Base-by-base conservation (phyloP, 1,284 basidiomycete species). In the Apiotrichum domesticum region DNA sequence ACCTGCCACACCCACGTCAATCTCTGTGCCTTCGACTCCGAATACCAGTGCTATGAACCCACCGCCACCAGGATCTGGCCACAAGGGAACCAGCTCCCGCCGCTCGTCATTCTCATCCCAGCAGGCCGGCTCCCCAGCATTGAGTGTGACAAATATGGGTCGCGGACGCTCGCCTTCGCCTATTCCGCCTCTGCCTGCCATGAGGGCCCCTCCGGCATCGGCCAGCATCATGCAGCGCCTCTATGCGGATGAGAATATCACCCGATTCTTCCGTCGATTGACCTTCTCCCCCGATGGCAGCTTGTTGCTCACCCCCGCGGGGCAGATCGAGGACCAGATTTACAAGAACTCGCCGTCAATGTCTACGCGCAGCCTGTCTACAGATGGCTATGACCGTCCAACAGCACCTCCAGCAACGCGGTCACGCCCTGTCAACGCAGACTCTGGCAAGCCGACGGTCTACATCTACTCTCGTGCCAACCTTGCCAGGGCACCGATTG, bases 391-490 rank as follows among this genome's bases (percentile, higher is more conserved):
- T 53, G 59, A 63, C 75, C 41, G 50, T 21, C 47, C 47, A 11
- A 74, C 62, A 61, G 52, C 71, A 69, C 56, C 72, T 69, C 21
- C 43, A 8, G 32, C 51, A 1, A n/a, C 41, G 2, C 61, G 59
- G 21, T 61, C 55, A 1, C 59, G 62, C 13, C 56, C 60, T 4
- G 61, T 61, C 32, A 76, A 57, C 62, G 47, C 75, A 73, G 45
- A 78, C 63, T 33, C 85, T 81, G 40, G 88, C 6, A 79, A 78
- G 63, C 80, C 80, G 13, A 81, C 92, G 0, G 95, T 98, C 14
- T 98, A 90, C 78, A 89, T 98, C 66, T 98, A 98, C 77, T 91
- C 91, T 4, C 84, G 95, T 37, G 90, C 89, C 21, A 97, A 95
- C 75, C 88, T 98, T 73, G 85, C 89, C 1, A 82, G 89, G 47